phyloP scores from a whole-genome alignment of 345 rosid species.

The Citrus unshiu region DNA sequence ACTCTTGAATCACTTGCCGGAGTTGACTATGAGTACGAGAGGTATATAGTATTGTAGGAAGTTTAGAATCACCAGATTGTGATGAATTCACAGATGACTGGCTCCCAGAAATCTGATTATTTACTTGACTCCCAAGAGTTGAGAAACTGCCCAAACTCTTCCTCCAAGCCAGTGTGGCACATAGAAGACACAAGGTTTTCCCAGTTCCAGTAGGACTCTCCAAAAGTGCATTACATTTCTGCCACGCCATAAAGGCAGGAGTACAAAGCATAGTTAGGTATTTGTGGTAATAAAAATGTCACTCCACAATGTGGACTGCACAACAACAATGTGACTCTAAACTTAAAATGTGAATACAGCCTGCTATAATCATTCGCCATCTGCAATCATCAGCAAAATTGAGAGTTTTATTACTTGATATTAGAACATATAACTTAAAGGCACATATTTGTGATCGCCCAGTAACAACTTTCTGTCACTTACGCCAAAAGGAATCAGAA shows the following conservation, averaged over 20 bases:
- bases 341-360: neutral
- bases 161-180: constrained; percentile 99
- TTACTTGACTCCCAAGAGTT: constrained; percentile 42
- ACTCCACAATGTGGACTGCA: neutral
- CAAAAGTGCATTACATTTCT: constrained; percentile 88
- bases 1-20: constrained; percentile 85
- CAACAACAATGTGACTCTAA: neutral
- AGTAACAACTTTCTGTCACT: neutral
- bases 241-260: constrained; percentile 14
- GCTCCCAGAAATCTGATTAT: constrained; percentile 24
- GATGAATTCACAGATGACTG: constrained; percentile 26
- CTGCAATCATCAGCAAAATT: neutral
- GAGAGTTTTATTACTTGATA: neutral
- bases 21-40: constrained; percentile 98
- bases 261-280: neutral
- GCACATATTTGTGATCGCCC: neutral
- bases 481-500: neutral
- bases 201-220: constrained; percentile 99
- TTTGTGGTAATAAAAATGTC: neutral
- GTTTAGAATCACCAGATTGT: constrained; percentile 24
- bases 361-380: neutral
- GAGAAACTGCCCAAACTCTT: constrained; percentile 77
- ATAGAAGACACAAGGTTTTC: constrained; percentile 89
- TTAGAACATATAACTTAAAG: neutral
- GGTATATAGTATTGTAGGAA: constrained; percentile 79